phyloP scores from a whole-genome alignment of 805 yeast species.

The Pichia exigua region DNA sequence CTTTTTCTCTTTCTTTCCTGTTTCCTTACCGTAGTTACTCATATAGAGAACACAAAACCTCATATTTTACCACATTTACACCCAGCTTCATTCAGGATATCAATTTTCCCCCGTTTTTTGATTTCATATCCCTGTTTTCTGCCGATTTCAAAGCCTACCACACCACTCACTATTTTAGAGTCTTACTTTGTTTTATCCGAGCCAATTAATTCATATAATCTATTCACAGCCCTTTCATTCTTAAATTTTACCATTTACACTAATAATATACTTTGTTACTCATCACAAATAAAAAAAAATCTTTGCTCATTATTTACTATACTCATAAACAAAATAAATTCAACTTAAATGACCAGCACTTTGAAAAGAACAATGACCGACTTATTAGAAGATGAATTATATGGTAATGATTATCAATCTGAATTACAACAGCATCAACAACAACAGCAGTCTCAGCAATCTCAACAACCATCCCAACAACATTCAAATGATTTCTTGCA shows the following conservation, averaged over 20 bases:
- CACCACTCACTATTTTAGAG: neutral
- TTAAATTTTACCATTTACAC: too few relatives aligned
- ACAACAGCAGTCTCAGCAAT: neutral
- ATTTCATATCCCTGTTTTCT: neutral
- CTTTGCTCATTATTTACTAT: neutral
- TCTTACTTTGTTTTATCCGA: neutral
- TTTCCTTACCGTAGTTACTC: neutral
- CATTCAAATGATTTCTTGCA: conserved; percentile 16
- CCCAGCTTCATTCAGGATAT: neutral
- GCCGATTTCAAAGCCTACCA: neutral
- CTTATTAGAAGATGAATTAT: conserved; percentile 27
- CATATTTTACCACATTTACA: neutral
- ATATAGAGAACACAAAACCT: neutral
- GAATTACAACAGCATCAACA: conserved; percentile 7
- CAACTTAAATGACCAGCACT: conserved; percentile 21
- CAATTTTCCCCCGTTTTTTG: neutral
- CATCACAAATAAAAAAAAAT: neutral
- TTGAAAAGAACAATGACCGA: conserved; percentile 27
- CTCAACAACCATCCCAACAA: neutral
- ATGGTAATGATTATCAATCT: conserved; percentile 9
- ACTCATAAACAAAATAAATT: neutral
- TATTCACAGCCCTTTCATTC: too few relatives aligned
- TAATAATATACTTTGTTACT: neutral
- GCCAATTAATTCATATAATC: neutral
- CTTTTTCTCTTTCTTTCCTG: neutral